Percentiles rank a stretch among this genome's conserved stretches.
These are phyloP conservation scores for Gracilaria caudata DNA, from an alignment of 23 red algal genomes.

Conservation along the genomic window DNA sequence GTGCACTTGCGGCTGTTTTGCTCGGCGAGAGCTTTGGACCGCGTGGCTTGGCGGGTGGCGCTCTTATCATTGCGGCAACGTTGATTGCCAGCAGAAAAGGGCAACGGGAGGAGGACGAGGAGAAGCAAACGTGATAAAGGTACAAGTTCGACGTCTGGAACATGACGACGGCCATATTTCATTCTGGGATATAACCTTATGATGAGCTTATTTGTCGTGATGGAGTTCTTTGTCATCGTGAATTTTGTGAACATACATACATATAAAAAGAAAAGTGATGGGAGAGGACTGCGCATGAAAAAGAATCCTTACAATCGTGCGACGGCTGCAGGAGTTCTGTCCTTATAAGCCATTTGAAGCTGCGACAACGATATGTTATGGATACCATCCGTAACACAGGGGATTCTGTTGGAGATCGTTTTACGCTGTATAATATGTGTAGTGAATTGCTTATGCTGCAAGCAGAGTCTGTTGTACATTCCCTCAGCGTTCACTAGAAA, in stretches of 20 bases:
- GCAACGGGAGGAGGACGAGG: background rate
- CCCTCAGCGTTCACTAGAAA: background rate
- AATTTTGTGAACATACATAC: too few relatives aligned
- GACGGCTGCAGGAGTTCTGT: background rate
- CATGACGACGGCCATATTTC: background rate
- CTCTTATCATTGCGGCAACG: constrained; percentile 70
- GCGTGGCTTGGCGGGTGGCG: constrained; percentile 72
- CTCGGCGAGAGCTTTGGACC: constrained; percentile 83
- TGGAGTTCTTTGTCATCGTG: too few relatives aligned
- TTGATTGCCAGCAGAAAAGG: constrained; percentile 41
- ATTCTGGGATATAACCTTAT: background rate
- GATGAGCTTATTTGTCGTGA: too few relatives aligned
- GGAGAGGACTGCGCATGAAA: background rate
- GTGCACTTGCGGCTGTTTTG: constrained; percentile 59
- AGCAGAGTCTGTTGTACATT: background rate
- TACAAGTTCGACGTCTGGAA: background rate
- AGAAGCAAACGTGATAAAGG: background rate
- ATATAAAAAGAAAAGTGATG: too few relatives aligned
- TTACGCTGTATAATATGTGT: background rate
- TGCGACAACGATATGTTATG: background rate
- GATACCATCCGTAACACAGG: background rate
- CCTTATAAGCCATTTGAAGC: background rate
- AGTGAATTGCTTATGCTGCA: background rate
- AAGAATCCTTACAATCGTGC: background rate
- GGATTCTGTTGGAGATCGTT: background rate